Evolutionary conservation across 352 stramenopile species (phyloP).

Genomic region (Phytophthora pseudosyringae): DNA sequence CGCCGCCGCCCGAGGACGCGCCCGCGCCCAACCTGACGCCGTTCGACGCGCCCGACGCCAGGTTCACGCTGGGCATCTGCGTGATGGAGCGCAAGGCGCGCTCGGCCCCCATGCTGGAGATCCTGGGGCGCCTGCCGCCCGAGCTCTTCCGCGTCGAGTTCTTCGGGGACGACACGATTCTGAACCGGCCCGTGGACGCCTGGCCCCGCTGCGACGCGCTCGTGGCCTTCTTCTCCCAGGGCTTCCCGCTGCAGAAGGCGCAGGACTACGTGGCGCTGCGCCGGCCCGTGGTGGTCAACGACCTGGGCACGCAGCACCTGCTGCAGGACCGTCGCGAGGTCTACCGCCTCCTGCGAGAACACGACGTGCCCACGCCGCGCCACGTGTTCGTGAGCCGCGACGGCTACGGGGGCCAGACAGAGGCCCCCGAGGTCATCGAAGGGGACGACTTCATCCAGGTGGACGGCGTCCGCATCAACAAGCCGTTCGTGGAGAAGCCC

Average conservation of each 20-base stretch:
- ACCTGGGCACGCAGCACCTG: constrained; percentile 95
- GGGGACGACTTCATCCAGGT: constrained; percentile 84
- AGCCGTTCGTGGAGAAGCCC: constrained; percentile 99
- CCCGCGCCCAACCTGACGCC: constrained; percentile 20
- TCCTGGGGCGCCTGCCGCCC: constrained; percentile 90
- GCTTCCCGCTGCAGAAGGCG: constrained; percentile 98
- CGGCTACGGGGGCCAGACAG: constrained; percentile 70
- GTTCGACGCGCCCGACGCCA: constrained; percentile 29
- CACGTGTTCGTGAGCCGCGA: constrained; percentile 97
- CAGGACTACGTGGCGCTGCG: constrained; percentile 96
- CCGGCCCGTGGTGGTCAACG: constrained; percentile 97
- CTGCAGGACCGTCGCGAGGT: constrained; percentile 96
- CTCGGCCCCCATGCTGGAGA: constrained; percentile 97
- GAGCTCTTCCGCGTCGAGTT: constrained; percentile 95
- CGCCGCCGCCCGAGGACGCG: constrained; percentile 5
- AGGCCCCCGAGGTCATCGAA: constrained; percentile 61
- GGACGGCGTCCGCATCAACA: constrained; percentile 96
- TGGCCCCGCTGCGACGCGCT: constrained; percentile 97
- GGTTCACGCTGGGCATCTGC: constrained; percentile 94
- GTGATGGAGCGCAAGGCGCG: constrained; percentile 98
- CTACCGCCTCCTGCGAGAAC: constrained; percentile 93
- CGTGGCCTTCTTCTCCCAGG: constrained; percentile 98
- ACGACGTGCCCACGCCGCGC: constrained; percentile 94
- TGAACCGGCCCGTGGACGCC: constrained; percentile 92
- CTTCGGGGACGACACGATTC: constrained; percentile 97